Conservation (phyloP, 352 stramenopile genomes). For the Globisporangium okanoganense region DNA sequence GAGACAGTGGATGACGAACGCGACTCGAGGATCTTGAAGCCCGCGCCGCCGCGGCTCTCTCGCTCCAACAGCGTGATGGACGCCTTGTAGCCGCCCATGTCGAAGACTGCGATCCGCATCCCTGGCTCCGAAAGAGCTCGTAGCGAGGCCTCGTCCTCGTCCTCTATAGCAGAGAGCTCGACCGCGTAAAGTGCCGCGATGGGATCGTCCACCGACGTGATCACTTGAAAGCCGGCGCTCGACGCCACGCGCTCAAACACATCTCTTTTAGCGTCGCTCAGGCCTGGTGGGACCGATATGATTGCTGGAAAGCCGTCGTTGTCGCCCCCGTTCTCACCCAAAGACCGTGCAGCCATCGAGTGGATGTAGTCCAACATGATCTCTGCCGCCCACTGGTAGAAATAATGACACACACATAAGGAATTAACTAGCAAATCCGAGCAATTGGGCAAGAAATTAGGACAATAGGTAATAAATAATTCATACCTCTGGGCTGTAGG, state of each 20-base stretch:
- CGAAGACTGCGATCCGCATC: constrained; percentile 49
- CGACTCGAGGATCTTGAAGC: constrained; percentile 37
- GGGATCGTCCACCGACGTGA: constrained; percentile 54
- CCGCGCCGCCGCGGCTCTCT: constrained; percentile 4
- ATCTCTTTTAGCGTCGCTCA: constrained; percentile 26
- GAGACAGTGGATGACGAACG: constrained; percentile 34
- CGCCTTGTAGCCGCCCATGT: constrained; percentile 65
- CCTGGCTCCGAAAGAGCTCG: constrained; percentile 3
- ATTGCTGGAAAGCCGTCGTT: constrained; percentile 45
- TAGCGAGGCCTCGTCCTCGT: constrained; percentile 10
- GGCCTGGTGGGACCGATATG: constrained; percentile 41
- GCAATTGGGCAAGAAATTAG: neutral
- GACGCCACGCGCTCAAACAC: constrained; percentile 45
- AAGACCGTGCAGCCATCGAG: constrained; percentile 32
- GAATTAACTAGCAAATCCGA: neutral
- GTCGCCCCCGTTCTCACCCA: constrained; percentile 27
- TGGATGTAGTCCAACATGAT: constrained; percentile 60
- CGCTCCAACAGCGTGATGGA: constrained; percentile 49
- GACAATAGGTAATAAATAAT: neutral
- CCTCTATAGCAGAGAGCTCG: constrained; percentile 32
- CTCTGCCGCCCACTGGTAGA: constrained; percentile 45
- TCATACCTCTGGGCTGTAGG: constrained; percentile 54
- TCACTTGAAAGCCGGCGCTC: constrained; percentile 52
- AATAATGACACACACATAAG: neutral
- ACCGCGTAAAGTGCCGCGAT: constrained; percentile 58